Evolutionary conservation across 2,329 filamentous ascomycete species (phyloP), one percentile per base, ranked within the genome.

Genomic region (Sporothrix humicola): DNA sequence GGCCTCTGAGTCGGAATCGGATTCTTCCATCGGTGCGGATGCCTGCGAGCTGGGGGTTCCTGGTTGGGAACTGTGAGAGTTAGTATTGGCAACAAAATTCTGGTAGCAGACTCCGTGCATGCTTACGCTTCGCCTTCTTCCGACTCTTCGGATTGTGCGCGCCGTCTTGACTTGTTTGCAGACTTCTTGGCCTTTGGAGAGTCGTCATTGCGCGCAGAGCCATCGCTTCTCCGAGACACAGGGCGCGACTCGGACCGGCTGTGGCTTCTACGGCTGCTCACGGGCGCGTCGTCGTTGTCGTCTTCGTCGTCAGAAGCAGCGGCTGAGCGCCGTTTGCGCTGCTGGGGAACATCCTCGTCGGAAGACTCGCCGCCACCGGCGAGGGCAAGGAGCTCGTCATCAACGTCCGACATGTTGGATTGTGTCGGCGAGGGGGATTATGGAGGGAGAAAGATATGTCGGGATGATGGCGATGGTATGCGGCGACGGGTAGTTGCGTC

Each of bases 361-460:
- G 89, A 88, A 71, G 85, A 87, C 74, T 86, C 87, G 75, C 89
- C 92, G 77, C 93, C 94, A 79, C 94, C 96, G 72, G 95, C 96
- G 77, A 98, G 90, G 79, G 93, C 95, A 77, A 98, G 91, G 77
- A 98, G 91, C 85, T 98, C 95, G 79, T 95, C 94, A 81, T 98
- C 95, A 77, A 98, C 88, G 80, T 95, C 93, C 73, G 93, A 92
- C 94, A 97, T 97, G 79, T 75, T 73, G 44, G 46, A 15, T 23
- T 2, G 20, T 50, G 61, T 44, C 17, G 50, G 8, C 17, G 65
- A 3, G 9, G 4, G 9, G 12, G 52, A 9, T 23, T 10, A 26
- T 5, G 48, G 3, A 52, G 10, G 42, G 15, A 5, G 1, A 48
- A 8, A 48, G 4, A 48, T 26, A 42, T 9, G n/a, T 15, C 23